phyloP scores from a whole-genome alignment of 495 filamentous ascomycete species.

The Hypoxylon fragiforme region DNA sequence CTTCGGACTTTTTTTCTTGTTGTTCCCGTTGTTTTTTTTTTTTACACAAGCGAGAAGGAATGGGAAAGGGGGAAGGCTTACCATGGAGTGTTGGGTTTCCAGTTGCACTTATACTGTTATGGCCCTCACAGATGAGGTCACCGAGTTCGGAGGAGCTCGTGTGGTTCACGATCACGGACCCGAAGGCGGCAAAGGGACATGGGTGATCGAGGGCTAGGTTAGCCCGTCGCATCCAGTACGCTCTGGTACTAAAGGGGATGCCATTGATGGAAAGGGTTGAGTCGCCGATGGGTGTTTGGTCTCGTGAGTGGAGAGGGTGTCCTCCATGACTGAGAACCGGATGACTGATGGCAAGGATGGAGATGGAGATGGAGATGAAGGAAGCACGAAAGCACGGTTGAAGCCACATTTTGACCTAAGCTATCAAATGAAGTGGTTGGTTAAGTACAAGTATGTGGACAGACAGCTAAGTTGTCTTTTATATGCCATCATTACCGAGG shows the following conservation, averaged over 20 bases:
- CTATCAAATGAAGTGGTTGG: too few species aligned
- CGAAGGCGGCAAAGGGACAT: constrained; percentile 56
- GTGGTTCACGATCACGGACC: constrained; percentile 59
- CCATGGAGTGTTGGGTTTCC: constrained; percentile 57
- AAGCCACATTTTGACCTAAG: too few species aligned
- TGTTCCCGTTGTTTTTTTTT: neutral
- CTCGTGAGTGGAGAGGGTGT: constrained; percentile 7
- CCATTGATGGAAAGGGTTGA: constrained; percentile 33
- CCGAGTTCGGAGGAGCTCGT: constrained; percentile 40
- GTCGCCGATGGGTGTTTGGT: constrained; percentile 24
- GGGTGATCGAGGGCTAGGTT: constrained; percentile 51
- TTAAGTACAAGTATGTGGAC: too few species aligned
- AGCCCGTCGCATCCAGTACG: constrained; percentile 55
- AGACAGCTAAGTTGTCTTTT: too few species aligned
- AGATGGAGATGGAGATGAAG: too few species aligned
- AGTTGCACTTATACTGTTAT: constrained; percentile 42
- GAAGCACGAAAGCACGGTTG: neutral
- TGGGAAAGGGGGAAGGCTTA: constrained; percentile 8
- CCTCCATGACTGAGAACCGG: constrained; percentile 11
- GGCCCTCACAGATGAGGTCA: constrained; percentile 52
- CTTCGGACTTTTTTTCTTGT: neutral
- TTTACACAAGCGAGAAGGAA: neutral
- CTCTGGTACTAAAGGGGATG: constrained; percentile 43
- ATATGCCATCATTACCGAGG: too few species aligned
- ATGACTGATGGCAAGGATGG: neutral